phyloP scores from a whole-genome alignment of 495 filamentous ascomycete genomes.

The Achaetomiella virescens region DNA sequence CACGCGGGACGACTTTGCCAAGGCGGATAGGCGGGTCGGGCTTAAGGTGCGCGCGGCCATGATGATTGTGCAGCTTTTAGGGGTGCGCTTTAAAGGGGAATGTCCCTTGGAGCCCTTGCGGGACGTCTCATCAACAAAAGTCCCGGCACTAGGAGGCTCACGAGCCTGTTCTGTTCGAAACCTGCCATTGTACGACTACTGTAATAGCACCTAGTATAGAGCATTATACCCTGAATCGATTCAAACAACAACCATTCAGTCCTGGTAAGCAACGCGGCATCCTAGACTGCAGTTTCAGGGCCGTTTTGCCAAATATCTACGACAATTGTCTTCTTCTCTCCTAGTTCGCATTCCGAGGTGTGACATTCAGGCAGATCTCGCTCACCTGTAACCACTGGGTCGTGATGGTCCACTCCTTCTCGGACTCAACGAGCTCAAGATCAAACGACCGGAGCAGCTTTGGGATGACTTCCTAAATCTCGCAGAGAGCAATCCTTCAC shows the following conservation, averaged over 20 bases:
- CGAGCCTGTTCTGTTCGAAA: not conserved
- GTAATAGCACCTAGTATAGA: constrained; percentile 3
- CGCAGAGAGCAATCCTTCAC: constrained; percentile 1
- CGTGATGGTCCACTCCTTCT: not conserved
- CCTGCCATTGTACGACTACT: constrained; percentile 3
- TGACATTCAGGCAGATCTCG: not conserved
- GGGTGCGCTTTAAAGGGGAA: constrained; percentile 54
- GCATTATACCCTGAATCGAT: constrained; percentile 14
- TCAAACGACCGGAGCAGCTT: constrained; percentile 3
- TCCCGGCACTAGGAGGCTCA: no score
- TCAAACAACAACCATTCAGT: not conserved
- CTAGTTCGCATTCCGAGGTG: no score
- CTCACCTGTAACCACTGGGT: not conserved
- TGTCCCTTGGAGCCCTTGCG: no score
- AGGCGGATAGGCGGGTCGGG: constrained; percentile 72
- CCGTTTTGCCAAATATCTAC: no score
- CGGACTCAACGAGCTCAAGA: constrained; percentile 3
- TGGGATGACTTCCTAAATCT: constrained; percentile 5
- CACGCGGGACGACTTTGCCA: constrained; percentile 67
- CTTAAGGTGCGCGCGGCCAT: constrained; percentile 82
- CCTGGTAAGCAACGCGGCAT: no score
- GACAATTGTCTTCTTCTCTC: no score
- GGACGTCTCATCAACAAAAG: no score
- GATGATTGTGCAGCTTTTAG: constrained; percentile 75
- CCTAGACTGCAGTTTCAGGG: no score